Evolutionary conservation across 2,329 filamentous ascomycete species (phyloP).

Genomic region (Purpureocillium takamizusanense): DNA sequence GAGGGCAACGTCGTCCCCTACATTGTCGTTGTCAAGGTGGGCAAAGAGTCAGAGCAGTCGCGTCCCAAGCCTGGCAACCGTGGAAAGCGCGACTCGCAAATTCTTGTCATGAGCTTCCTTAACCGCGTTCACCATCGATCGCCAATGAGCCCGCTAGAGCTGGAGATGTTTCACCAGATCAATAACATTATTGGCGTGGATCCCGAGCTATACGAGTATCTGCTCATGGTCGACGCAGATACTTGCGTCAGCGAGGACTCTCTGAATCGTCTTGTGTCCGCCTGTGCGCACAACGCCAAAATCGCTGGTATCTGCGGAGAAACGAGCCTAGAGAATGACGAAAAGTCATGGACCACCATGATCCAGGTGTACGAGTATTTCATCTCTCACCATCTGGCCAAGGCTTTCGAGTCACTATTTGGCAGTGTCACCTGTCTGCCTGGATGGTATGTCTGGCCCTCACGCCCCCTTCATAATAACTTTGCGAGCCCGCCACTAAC

Average conservation of each 20-base stretch:
- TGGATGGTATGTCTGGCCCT: constrained; percentile 68
- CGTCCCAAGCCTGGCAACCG: constrained; percentile 94
- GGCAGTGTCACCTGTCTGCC: constrained; percentile 97
- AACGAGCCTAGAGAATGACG: constrained; percentile 91
- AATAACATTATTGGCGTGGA: constrained; percentile 99
- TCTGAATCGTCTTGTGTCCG: constrained; percentile 83
- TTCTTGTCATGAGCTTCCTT: constrained; percentile 92
- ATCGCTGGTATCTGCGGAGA: constrained; percentile 97
- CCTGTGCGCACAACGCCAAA: constrained; percentile 87
- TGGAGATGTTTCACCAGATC: constrained; percentile 98
- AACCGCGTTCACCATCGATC: constrained; percentile 93
- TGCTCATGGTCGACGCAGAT: constrained; percentile 97
- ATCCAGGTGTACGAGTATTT: constrained; percentile 99
- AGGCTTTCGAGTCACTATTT: constrained; percentile 96
- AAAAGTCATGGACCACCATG: constrained; percentile 97
- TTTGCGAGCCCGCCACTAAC: not conserved
- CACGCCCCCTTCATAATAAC: not conserved
- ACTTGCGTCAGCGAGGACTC: constrained; percentile 89
- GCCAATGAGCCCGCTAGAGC: constrained; percentile 89
- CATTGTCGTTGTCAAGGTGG: constrained; percentile 90
- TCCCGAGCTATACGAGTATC: constrained; percentile 92
- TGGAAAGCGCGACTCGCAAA: constrained; percentile 96
- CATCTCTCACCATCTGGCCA: constrained; percentile 93
- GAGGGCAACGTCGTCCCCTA: constrained; percentile 98
- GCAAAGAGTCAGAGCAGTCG: constrained; percentile 87